Evolutionary conservation across 202 grass and related monocot genomes (phyloP).

Genomic region (Brachypodium distachyon): DNA sequence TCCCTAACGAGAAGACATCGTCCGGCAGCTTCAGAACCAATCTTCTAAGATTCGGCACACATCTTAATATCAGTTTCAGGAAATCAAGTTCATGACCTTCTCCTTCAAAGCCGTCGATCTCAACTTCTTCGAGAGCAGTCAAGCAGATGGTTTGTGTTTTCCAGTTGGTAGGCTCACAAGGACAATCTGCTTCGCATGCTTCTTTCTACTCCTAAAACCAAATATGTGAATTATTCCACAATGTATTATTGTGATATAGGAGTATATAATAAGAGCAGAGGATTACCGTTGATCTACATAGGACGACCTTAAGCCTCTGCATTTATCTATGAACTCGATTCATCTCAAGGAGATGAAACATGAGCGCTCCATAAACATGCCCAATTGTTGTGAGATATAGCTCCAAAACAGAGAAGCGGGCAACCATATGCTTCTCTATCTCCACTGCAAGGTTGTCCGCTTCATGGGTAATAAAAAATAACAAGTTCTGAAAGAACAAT

Average conservation of each 20-base stretch:
- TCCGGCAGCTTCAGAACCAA: not conserved
- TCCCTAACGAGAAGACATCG: not conserved
- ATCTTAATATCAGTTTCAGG: not conserved
- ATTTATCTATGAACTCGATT: not conserved
- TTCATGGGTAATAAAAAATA: not conserved
- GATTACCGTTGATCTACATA: not conserved
- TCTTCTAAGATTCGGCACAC: not conserved
- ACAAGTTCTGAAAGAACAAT: not conserved
- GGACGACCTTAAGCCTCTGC: not conserved
- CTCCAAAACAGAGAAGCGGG: not conserved
- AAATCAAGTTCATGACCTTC: not conserved
- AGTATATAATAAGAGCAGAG: not conserved
- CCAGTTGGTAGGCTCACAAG: not conserved
- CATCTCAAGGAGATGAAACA: not conserved
- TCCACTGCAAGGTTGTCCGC: not conserved
- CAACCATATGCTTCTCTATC: not conserved
- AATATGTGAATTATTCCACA: not conserved
- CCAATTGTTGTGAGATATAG: not conserved
- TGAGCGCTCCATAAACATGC: not conserved
- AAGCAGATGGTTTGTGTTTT: not conserved
- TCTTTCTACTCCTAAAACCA: not conserved
- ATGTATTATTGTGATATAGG: not conserved
- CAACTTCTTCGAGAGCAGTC: not conserved
- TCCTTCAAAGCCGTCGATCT: not conserved
- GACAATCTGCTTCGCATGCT: not conserved